Evolutionary conservation across 164 flowering plant genomes (phyloP).

Genomic region (Tetracentron sinense): DNA sequence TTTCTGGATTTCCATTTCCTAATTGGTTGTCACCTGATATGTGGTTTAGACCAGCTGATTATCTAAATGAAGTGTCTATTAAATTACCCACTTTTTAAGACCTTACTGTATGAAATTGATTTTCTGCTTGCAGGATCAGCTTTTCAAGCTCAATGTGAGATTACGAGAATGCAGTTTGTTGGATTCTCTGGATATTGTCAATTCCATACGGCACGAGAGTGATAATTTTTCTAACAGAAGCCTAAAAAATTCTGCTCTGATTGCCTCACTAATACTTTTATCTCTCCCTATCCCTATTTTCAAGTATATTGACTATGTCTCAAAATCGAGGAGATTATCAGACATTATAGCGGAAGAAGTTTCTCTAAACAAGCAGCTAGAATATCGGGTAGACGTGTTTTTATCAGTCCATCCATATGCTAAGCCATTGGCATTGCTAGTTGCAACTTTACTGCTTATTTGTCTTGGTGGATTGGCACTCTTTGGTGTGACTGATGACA

Average conservation of each 20-base stretch:
- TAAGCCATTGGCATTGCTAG: conserved; percentile 60
- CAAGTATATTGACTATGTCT: conserved; percentile 54
- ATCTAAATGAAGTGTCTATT: neutral
- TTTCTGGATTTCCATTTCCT: neutral
- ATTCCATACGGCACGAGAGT: conserved; percentile 18
- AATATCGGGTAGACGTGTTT: conserved; percentile 52
- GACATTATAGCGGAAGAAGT: conserved; percentile 47
- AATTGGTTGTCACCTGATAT: neutral
- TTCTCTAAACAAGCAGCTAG: conserved; percentile 61
- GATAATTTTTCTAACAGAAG: conserved; percentile 29
- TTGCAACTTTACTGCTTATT: conserved; percentile 68
- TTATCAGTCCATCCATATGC: conserved; percentile 68
- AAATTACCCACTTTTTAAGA: neutral
- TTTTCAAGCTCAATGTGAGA: conserved; percentile 38
- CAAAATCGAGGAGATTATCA: conserved; percentile 42
- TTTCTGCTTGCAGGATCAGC: conserved; percentile 37
- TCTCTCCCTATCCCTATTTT: conserved; percentile 41
- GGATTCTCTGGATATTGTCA: conserved; percentile 21
- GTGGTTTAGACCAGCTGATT: neutral
- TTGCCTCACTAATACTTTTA: conserved; percentile 39
- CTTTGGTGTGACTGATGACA: conserved; percentile 72
- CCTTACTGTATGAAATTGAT: conserved; percentile 2
- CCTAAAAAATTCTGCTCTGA: conserved; percentile 47
- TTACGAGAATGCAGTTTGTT: conserved; percentile 33
- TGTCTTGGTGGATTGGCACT: conserved; percentile 74